Evolutionary conservation across 2,329 filamentous ascomycete genomes (phyloP).

Genomic region (Pseudogymnoascus sp.): DNA sequence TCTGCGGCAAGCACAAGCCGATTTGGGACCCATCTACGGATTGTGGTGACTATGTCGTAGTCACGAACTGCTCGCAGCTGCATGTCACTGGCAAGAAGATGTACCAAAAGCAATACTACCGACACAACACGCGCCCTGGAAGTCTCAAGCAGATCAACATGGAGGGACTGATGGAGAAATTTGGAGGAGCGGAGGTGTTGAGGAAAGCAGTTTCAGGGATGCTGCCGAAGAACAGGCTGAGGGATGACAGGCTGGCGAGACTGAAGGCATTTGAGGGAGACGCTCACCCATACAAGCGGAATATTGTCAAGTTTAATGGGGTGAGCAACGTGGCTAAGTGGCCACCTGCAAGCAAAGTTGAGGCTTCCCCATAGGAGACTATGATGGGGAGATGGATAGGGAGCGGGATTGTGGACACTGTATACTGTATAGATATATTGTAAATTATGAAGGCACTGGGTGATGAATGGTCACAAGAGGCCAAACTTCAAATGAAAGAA

Average conservation of each 20-base stretch:
- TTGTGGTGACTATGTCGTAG: slow-evolving; percentile 98
- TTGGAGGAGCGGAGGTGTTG: slow-evolving; percentile 85
- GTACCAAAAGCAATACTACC: slow-evolving; percentile 91
- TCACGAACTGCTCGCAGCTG: slow-evolving; percentile 77
- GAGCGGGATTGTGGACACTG: slow-evolving; percentile 3
- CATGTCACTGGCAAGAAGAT: slow-evolving; percentile 87
- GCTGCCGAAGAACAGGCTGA: slow-evolving; percentile 91
- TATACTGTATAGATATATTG: slow-evolving; percentile 8
- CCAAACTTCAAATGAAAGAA: slow-evolving; percentile 10
- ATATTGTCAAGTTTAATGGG: slow-evolving; percentile 66
- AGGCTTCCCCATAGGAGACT: slow-evolving; percentile 3
- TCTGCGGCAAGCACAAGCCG: slow-evolving; percentile 99
- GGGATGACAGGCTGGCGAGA: slow-evolving; percentile 77
- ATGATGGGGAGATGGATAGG: not conserved
- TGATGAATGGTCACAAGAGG: not conserved
- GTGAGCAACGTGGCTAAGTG: slow-evolving; percentile 30
- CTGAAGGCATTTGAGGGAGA: slow-evolving; percentile 95
- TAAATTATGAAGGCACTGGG: slow-evolving; percentile 4
- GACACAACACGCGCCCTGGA: slow-evolving; percentile 84
- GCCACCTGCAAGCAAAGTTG: slow-evolving; percentile 8
- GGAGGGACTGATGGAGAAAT: slow-evolving; percentile 90
- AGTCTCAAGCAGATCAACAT: slow-evolving; percentile 82
- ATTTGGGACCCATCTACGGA: slow-evolving; percentile 96
- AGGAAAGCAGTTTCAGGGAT: slow-evolving; percentile 90
- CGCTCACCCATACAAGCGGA: slow-evolving; percentile 83